Evolutionary conservation across 1,139 yeast species (phyloP).

Genomic region (Sporopachydermia cereana): DNA sequence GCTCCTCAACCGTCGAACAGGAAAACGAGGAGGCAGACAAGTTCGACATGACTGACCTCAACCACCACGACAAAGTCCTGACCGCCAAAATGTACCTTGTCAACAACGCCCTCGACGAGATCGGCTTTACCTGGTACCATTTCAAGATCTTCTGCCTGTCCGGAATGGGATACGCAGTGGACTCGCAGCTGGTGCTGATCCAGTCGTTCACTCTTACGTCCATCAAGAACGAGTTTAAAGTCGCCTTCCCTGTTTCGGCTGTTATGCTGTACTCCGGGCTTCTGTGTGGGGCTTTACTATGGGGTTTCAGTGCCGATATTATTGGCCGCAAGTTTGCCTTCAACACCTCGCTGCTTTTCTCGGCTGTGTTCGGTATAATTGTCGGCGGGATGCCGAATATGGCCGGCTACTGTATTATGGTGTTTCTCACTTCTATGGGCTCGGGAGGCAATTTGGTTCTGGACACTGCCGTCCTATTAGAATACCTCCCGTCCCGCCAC

Average conservation of each 20-base stretch:
- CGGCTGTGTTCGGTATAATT: conserved; percentile 40
- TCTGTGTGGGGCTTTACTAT: conserved; percentile 41
- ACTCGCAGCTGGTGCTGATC: conserved; percentile 41
- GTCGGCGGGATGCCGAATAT: conserved; percentile 37
- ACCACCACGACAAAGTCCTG: conserved; percentile 23
- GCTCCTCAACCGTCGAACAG: neutral
- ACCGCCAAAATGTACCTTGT: conserved; percentile 29
- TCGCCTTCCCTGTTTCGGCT: conserved; percentile 30
- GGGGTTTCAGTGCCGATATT: conserved; percentile 50
- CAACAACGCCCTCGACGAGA: conserved; percentile 39
- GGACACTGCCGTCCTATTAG: conserved; percentile 50
- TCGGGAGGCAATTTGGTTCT: conserved; percentile 53
- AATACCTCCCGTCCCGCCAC: conserved; percentile 40
- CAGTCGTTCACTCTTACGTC: conserved; percentile 33
- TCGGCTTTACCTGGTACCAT: conserved; percentile 41
- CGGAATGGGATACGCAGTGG: conserved; percentile 57
- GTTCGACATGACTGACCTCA: conserved; percentile 4
- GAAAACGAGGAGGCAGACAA: neutral
- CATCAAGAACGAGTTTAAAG: conserved; percentile 30
- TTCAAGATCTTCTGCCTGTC: conserved; percentile 20
- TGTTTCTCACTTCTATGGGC: conserved; percentile 34
- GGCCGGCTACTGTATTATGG: conserved; percentile 37
- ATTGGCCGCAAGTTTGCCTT: conserved; percentile 48
- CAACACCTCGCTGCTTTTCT: conserved; percentile 38
- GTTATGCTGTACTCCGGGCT: conserved; percentile 32